These are phyloP conservation scores for Alternaria brassicicola DNA, from an alignment of 2,329 filamentous ascomycete species.

Conservation along the genomic window DNA sequence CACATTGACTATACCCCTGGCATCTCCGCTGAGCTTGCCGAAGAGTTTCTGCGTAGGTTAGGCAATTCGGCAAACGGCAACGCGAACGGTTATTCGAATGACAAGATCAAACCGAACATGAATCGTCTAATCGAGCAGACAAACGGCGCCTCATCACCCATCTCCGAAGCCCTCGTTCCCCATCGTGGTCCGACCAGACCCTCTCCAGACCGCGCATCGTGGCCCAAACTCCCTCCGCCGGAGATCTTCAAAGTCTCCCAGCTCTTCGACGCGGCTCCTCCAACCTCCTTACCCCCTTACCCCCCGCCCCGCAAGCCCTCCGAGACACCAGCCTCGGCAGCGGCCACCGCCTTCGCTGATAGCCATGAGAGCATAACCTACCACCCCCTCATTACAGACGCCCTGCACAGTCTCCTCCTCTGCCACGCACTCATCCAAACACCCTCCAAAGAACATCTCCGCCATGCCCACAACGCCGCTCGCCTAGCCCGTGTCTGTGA, in stretches of 20 bases:
- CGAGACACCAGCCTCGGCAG: conserved; percentile 36
- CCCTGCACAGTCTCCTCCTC: conserved; percentile 77
- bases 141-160: conserved; percentile 24
- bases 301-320: conserved; percentile 53
- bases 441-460: conserved; percentile 74
- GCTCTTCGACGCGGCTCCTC: conserved; percentile 73
- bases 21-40: conserved; percentile 64
- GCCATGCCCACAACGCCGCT: conserved; percentile 82
- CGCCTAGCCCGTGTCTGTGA: conserved; percentile 75
- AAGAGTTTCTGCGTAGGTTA: conserved; percentile 55
- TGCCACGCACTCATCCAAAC: conserved; percentile 82
- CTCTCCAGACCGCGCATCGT: conserved; percentile 45
- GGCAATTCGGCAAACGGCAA: conserved; percentile 27
- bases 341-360: conserved; percentile 50
- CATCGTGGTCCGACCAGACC: conserved; percentile 41
- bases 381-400: conserved; percentile 79
- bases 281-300: conserved; percentile 70
- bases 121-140: conserved; percentile 38
- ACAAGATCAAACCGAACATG: conserved; percentile 26
- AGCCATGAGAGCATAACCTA: conserved; percentile 74
- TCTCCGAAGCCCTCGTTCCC: conserved; percentile 54
- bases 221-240: conserved; percentile 57
- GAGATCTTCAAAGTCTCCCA: conserved; percentile 63
- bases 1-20: conserved; percentile 81
- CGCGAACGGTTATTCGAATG: conserved; percentile 9